Base-by-base conservation (phyloP, 352 stramenopile genomes). In the Peronospora destructor region DNA sequence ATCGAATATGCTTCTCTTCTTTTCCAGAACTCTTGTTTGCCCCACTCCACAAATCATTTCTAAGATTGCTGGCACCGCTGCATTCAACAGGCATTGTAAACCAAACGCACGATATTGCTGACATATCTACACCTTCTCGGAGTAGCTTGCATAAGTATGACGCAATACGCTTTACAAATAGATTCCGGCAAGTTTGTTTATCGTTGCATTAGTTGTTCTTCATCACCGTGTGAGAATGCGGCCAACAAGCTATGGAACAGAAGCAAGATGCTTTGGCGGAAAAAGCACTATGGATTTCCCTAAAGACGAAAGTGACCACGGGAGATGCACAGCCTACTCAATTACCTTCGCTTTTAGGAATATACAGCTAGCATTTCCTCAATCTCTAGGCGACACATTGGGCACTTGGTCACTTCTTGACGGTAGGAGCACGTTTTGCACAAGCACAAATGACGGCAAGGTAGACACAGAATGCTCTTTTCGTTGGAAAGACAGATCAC, bases 291-390 rank as follows among this genome's bases (percentile, higher is more conserved):
- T 46, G 43, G n/a, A 63, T 63, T 48, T 49, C 16, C 6, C 37
- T 23, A 34, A 28, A 4, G 19, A 36, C 11, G 19, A 1, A 56
- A 43, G 23, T 50, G 51, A 58, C 45, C 30, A 63, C 29, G 11
- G 17, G 17, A 36, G 5, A 25, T 19, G 23, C 23, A 46, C 19
- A 33, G 7, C 10, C 28, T 32, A 32, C 30, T 36, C 1, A 8
- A 14, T n/a, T 36, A 36, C 17, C 11, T 45, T 48, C 14, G 39
- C 26, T 19, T 42, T 79, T 62, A 93, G 4, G 82, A 79, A 56
- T 91, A 93, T 28, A 93, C 79, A 17, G 84, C 66, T 54, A 93
- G 57, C 67, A 86, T 90, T 33, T 91, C 82, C 23, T 88, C 77
- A 40, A 93, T 87, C 28, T 79, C 71, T 9, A 91, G 53, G 16